Conservation (phyloP, 2,329 filamentous ascomycete species). For the Dendrostoma leiphaemia region DNA sequence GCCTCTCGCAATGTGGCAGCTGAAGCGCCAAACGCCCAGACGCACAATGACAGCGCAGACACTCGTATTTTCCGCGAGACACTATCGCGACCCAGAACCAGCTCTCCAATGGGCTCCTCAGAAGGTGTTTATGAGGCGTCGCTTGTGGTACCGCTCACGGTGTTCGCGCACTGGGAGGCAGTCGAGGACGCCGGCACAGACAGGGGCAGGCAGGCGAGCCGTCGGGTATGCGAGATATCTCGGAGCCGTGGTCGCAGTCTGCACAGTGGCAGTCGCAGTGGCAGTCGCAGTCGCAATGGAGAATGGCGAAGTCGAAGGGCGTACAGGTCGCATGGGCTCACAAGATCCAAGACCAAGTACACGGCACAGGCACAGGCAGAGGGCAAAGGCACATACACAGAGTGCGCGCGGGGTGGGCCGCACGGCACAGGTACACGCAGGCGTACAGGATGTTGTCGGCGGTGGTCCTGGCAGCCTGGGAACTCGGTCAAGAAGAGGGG, state of each 20-base stretch:
- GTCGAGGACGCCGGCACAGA: slow-evolving; percentile 3
- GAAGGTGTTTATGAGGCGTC: slow-evolving; percentile 29
- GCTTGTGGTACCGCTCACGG: slow-evolving; percentile 30
- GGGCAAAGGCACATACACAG: slow-evolving; percentile 6
- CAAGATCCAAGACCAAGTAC: slow-evolving; percentile 3
- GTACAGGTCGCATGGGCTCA: slow-evolving; percentile 10
- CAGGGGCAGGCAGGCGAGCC: slow-evolving; percentile 6
- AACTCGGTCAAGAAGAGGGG: slow-evolving; percentile 9
- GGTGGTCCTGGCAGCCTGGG: slow-evolving; percentile 14
- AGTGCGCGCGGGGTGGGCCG: slow-evolving; percentile 9
- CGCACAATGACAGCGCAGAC: slow-evolving; percentile 27
- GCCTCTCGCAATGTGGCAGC: slow-evolving; percentile 11
- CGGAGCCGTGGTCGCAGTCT: slow-evolving; percentile 4
- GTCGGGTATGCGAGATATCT: slow-evolving; percentile 7
- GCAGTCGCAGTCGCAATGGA: neutral
- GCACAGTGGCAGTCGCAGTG: slow-evolving; percentile 5
- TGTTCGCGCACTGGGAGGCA: slow-evolving; percentile 18
- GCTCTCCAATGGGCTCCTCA: slow-evolving; percentile 31
- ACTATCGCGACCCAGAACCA: slow-evolving; percentile 20
- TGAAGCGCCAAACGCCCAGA: slow-evolving; percentile 16
- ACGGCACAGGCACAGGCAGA: slow-evolving; percentile 7
- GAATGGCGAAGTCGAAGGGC: neutral
- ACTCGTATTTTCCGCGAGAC: slow-evolving; percentile 33
- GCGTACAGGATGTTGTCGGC: neutral
- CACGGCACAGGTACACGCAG: slow-evolving; percentile 10